A percentile compares a stretch with the other conserved stretches of the same genome.
Evolutionary conservation across 805 yeast genomes (phyloP).

Genomic region (Schizosaccharomyces cryophilus): DNA sequence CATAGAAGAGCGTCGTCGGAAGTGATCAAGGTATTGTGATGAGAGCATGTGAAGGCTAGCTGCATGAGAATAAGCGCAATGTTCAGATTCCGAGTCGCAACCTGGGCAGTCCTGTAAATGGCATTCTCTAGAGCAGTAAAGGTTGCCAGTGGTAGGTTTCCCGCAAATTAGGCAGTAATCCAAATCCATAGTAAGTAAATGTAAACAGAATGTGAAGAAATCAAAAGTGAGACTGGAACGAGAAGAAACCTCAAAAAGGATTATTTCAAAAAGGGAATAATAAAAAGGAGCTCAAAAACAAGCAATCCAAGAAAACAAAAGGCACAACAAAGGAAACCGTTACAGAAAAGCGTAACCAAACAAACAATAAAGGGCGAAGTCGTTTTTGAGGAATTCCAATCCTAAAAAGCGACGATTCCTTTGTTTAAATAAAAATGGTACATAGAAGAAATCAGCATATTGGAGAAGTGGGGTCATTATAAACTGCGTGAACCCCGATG

Average conservation of each 20-base stretch:
- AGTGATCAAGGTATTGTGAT: not conserved
- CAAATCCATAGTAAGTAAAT: not conserved
- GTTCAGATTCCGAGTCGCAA: not conserved
- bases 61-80: not conserved
- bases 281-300: too few relatives aligned
- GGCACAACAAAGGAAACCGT: too few relatives aligned
- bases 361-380: too few relatives aligned
- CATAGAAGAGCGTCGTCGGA: not conserved
- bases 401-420: too few relatives aligned
- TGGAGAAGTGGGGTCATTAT: too few relatives aligned
- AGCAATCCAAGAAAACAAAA: too few relatives aligned
- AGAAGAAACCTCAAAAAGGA: not conserved
- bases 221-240: not conserved
- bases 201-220: not conserved
- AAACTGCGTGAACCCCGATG: too few relatives aligned
- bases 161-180: not conserved
- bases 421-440: too few relatives aligned
- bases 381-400: too few relatives aligned
- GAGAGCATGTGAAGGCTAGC: not conserved
- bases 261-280: too few relatives aligned
- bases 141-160: conserved; percentile 1
- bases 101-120: not conserved
- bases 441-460: too few relatives aligned
- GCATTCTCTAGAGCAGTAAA: not conserved
- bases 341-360: too few relatives aligned